Base-by-base conservation (phyloP, 768 basidiomycete species). In the Serpula lacrymans region DNA sequence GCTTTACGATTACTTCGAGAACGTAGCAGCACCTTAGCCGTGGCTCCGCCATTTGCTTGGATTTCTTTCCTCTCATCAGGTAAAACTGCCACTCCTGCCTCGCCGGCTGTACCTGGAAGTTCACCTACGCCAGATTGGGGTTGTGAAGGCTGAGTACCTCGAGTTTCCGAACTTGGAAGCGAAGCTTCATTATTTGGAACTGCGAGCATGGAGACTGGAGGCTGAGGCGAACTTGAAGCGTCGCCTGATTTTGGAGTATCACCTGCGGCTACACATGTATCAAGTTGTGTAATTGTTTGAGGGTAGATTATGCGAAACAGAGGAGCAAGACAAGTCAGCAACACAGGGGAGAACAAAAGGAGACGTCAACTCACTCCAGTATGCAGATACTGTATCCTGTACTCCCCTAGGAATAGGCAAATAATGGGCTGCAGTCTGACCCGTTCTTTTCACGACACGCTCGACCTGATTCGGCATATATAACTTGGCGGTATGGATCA, bases 61-160 rank as follows among this genome's bases (percentile, higher is more conserved):
- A n/a, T n/a, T n/a, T n/a, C n/a, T n/a, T n/a, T n/a, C n/a, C 70
- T 61, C 39, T 78, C 75, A 10, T 77, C 70, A 3, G 78, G 78
- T 1, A 77, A 54, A 32, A 65, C 62, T 4, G 74, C 71, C 8
- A 79, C 72, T 4, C 64, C 68, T 7, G 62, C 53, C 47, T 80
- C 77, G 16, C 60, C 63, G 10, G 55, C 41, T 21, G 57, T 58
- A 10, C 76, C 78, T 0, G 77, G 75, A 11, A 78, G 65, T 0
- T 74, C 66, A 7, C 76, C 75, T 2, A 72, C 69, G 12, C 77
- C 78, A 5, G 54, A 60, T 0, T 47, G 48, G 29, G 46, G 61
- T 34, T 67, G 65, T 1, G 34, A 43, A 1, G 71, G 62, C 18
- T 50, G 54, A 18, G 58, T 51, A 0, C 67, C 67, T 20, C 53